These are phyloP conservation scores for Yueomyces sinensis DNA, from an alignment of 805 yeast species.

Conservation along the genomic window DNA sequence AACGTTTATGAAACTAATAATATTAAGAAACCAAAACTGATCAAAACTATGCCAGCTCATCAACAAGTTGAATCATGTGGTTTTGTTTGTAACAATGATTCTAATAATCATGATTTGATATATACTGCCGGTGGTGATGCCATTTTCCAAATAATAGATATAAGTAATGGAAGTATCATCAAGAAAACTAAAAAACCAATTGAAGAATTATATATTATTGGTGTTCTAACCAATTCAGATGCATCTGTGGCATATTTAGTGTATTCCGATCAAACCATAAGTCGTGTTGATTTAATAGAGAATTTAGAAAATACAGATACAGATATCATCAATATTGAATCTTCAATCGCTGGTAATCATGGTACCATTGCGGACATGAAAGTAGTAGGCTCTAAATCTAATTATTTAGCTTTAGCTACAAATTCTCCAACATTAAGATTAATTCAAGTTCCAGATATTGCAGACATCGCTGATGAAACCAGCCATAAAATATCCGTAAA, in stretches of 20 bases:
- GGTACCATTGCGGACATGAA: slow-evolving; percentile 89
- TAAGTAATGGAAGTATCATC: slow-evolving; percentile 33
- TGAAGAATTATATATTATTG: slow-evolving; percentile 64
- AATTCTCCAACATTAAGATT: slow-evolving; percentile 82
- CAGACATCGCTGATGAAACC: slow-evolving; percentile 2
- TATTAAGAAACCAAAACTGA: slow-evolving; percentile 36
- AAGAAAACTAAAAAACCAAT: slow-evolving; percentile 33
- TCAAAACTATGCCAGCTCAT: slow-evolving; percentile 55
- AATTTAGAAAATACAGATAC: slow-evolving; percentile 20
- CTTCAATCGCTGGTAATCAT: slow-evolving; percentile 79
- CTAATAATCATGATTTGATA: slow-evolving; percentile 28
- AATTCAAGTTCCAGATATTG: slow-evolving; percentile 29
- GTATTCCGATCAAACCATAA: slow-evolving; percentile 75
- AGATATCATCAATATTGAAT: slow-evolving; percentile 29
- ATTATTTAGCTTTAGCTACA: slow-evolving; percentile 72
- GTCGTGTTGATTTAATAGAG: slow-evolving; percentile 29
- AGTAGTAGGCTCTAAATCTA: slow-evolving; percentile 49
- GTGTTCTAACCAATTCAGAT: slow-evolving; percentile 32
- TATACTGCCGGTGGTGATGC: slow-evolving; percentile 71
- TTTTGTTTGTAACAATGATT: slow-evolving; percentile 27
- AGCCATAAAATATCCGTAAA: slow-evolving; percentile 30
- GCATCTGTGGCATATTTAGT: slow-evolving; percentile 34
- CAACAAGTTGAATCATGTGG: slow-evolving; percentile 67
- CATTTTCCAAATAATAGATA: slow-evolving; percentile 51
- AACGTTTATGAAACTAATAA: slow-evolving; percentile 40